These are phyloP conservation scores for Plenodomus tracheiphilus DNA, from an alignment of 2,329 filamentous ascomycete genomes.

Conservation along the genomic window DNA sequence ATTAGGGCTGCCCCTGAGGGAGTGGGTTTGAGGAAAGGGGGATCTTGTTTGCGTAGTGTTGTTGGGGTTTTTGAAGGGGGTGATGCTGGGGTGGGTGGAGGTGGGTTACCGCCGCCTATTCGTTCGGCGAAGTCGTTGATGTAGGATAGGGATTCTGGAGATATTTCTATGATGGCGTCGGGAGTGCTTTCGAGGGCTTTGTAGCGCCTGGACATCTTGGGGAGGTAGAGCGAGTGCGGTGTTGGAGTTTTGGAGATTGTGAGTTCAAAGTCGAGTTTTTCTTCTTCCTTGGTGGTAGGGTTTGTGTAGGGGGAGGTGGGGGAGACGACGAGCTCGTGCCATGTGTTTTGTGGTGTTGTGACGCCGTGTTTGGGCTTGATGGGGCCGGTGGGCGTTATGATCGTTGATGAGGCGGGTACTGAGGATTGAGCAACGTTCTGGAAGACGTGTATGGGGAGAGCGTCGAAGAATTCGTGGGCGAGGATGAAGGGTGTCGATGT, in stretches of 20 bases:
- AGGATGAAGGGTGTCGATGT: constrained; percentile 86
- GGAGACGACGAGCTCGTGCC: constrained; percentile 51
- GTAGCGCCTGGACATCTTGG: constrained; percentile 79
- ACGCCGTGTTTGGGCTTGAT: constrained; percentile 47
- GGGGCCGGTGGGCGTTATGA: constrained; percentile 55
- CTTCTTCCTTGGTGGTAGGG: constrained; percentile 42
- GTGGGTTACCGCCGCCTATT: constrained; percentile 69
- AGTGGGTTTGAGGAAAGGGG: constrained; percentile 55
- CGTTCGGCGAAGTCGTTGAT: constrained; percentile 78
- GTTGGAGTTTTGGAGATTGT: constrained; percentile 75
- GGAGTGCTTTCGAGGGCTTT: constrained; percentile 68
- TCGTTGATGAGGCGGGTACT: constrained; percentile 44
- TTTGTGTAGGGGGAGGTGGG: constrained; percentile 45
- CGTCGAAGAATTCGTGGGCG: constrained; percentile 98
- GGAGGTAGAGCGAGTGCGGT: constrained; percentile 81
- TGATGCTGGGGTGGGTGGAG: constrained; percentile 11
- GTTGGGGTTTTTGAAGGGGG: constrained; percentile 47
- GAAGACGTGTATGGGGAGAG: constrained; percentile 93
- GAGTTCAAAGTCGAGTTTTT: constrained; percentile 80
- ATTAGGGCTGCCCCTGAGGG: constrained; percentile 90
- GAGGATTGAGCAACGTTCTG: constrained; percentile 65
- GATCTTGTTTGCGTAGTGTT: neutral
- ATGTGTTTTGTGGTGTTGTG: constrained; percentile 42
- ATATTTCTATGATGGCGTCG: constrained; percentile 82
- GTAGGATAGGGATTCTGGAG: constrained; percentile 82